Evolutionary conservation across 768 basidiomycete genomes (phyloP).

Genomic region (Pisolithus albus): DNA sequence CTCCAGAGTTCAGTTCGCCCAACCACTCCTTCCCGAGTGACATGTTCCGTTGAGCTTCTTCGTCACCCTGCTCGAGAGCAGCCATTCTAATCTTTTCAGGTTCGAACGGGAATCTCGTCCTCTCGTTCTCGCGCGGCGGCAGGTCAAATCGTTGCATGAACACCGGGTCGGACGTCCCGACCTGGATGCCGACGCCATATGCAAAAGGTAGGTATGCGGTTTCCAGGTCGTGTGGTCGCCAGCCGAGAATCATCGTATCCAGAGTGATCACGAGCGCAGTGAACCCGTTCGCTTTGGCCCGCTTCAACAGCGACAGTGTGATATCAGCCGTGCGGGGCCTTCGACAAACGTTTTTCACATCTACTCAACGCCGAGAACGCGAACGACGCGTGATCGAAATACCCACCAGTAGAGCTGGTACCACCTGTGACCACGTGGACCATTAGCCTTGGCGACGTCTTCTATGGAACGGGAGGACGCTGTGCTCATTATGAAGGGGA

Average conservation of each 20-base stretch:
- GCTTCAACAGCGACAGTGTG: conserved; percentile 55
- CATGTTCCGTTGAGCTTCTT: conserved; percentile 31
- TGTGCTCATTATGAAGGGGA: conserved; percentile 73
- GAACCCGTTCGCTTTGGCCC: conserved; percentile 62
- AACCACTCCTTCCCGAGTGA: conserved; percentile 58
- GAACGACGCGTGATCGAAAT: not conserved
- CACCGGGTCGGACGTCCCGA: conserved; percentile 68
- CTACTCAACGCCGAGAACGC: not conserved
- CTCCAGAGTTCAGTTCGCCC: conserved; percentile 54
- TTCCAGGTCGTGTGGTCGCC: conserved; percentile 71
- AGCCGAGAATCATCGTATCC: conserved; percentile 67
- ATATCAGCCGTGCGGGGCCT: conserved; percentile 61
- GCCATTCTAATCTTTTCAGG: conserved; percentile 37
- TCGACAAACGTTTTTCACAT: not conserved
- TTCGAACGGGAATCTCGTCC: conserved; percentile 54
- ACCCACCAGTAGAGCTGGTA: conserved; percentile 75
- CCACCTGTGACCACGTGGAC: conserved; percentile 57
- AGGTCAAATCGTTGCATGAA: conserved; percentile 59
- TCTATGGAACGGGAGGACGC: conserved; percentile 70
- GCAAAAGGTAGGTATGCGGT: conserved; percentile 58
- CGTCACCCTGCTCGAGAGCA: conserved; percentile 41
- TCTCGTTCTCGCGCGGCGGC: conserved; percentile 34
- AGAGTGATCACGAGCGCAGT: conserved; percentile 71
- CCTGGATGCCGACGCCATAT: conserved; percentile 59
- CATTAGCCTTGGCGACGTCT: conserved; percentile 68